Conservation (phyloP, 83 land plant species). For the Diphasiastrum complanatum region DNA sequence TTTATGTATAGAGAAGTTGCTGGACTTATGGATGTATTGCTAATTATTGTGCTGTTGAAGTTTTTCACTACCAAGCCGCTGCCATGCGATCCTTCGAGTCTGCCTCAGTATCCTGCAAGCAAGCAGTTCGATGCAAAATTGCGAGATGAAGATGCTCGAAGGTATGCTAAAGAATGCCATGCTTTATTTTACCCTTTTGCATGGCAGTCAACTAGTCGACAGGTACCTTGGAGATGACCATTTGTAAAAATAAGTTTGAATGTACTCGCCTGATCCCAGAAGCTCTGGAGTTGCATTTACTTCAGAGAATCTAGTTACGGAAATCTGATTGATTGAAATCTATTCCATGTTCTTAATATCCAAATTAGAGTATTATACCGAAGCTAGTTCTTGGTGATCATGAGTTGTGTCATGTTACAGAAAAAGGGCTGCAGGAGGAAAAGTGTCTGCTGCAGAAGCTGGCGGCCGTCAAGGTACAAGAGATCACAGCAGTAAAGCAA, state of each 20-base stretch:
- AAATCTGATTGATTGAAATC: too few species aligned
- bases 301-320: too few species aligned
- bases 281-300: too few species aligned
- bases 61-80: conserved; percentile 23
- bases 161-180: too few species aligned
- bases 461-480: conserved; percentile 31
- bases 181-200: too few species aligned
- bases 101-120: conserved; percentile 27
- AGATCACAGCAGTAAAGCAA: conserved; percentile 53
- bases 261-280: too few species aligned
- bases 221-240: too few species aligned
- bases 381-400: background rate
- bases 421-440: conserved; percentile 58
- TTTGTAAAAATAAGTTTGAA: too few species aligned
- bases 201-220: too few species aligned
- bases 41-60: background rate
- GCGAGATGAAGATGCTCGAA: conserved; percentile 27
- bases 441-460: conserved; percentile 46
- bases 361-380: too few species aligned
- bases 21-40: background rate
- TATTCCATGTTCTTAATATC: too few species aligned
- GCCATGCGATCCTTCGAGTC: conserved; percentile 25
- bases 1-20: background rate
- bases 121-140: conserved; percentile 25
- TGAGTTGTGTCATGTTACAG: conserved; percentile 21